Percentiles rank a stretch among this genome's conserved stretches.
phyloP scores from a whole-genome alignment of 148 eudicot species.

The Fallopia convolvulus region DNA sequence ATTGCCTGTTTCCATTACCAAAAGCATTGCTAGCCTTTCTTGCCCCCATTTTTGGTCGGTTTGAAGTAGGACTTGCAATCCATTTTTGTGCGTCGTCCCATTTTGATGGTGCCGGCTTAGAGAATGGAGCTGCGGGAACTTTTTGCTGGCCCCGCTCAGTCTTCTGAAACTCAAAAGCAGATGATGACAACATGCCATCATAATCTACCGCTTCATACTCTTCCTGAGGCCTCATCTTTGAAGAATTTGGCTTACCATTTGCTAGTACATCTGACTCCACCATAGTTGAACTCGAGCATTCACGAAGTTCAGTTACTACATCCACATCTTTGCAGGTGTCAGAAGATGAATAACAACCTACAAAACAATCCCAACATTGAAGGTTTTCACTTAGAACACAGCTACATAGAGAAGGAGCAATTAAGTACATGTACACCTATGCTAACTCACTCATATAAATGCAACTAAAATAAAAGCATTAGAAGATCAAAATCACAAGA shows the following conservation, averaged over 20 bases:
- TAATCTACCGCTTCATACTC: slow-evolving; percentile 33
- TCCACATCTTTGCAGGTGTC: slow-evolving; percentile 15
- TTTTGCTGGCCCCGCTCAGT: slow-evolving; percentile 42
- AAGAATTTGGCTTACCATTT: slow-evolving; percentile 11
- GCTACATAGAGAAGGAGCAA: neutral
- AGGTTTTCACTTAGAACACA: neutral
- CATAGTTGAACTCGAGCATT: slow-evolving; percentile 4
- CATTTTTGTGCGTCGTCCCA: slow-evolving; percentile 88
- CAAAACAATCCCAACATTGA: neutral
- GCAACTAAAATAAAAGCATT: neutral
- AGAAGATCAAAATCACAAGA: slow-evolving; percentile 3
- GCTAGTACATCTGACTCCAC: neutral
- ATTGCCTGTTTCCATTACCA: slow-evolving; percentile 38
- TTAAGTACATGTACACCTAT: neutral
- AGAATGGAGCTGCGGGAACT: slow-evolving; percentile 43
- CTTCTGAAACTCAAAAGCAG: slow-evolving; percentile 63
- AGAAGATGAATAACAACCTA: slow-evolving; percentile 11
- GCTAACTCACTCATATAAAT: neutral
- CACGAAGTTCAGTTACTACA: slow-evolving; percentile 12
- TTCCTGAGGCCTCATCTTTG: slow-evolving; percentile 32
- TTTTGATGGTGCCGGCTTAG: slow-evolving; percentile 70
- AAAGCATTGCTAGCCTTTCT: slow-evolving; percentile 28
- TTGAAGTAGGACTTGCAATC: slow-evolving; percentile 65
- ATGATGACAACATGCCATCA: slow-evolving; percentile 30
- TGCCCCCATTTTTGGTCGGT: slow-evolving; percentile 31